Conservation (phyloP, 257 asterid species). For the Ocimum tenuiflorum region DNA sequence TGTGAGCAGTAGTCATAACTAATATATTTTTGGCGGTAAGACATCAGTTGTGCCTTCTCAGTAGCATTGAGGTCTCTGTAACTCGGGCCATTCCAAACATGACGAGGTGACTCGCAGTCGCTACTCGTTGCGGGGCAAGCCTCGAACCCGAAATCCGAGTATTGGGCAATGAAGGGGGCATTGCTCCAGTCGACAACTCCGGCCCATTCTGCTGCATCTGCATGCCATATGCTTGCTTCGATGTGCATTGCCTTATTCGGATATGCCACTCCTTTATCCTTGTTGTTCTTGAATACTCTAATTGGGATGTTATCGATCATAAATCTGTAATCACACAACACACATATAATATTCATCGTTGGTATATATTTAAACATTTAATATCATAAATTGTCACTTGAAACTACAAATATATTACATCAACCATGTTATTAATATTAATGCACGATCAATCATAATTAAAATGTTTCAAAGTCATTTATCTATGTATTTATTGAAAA, state of each 20-base stretch:
- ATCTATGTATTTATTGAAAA: too few relatives aligned
- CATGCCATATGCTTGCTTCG: slow-evolving; percentile 42
- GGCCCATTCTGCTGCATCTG: slow-evolving; percentile 22
- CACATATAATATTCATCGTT: too few relatives aligned
- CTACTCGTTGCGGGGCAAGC: slow-evolving; percentile 13
- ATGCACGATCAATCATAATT: too few relatives aligned
- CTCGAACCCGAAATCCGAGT: slow-evolving; percentile 19
- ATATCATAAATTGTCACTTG: too few relatives aligned
- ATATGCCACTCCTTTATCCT: slow-evolving; percentile 19
- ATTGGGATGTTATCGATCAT: slow-evolving; percentile 29
- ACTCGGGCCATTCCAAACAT: slow-evolving; percentile 17
- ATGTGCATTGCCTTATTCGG: slow-evolving; percentile 30
- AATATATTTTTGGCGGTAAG: slow-evolving; percentile 10
- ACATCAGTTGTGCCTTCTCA: slow-evolving; percentile 9
- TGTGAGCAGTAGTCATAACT: slow-evolving; percentile 32
- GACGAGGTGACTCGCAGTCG: background rate
- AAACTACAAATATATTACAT: too few relatives aligned
- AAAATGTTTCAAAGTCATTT: too few relatives aligned
- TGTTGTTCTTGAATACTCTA: slow-evolving; percentile 37
- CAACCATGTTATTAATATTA: too few relatives aligned
- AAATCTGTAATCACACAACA: slow-evolving; percentile 26
- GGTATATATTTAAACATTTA: too few relatives aligned
- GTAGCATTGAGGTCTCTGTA: slow-evolving; percentile 5
- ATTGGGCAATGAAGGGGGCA: slow-evolving; percentile 35
- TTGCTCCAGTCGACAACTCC: slow-evolving; percentile 35